Percentiles rank a stretch among this genome's conserved stretches.
Evolutionary conservation across 352 stramenopile species (phyloP).

Genomic region (Globisporangium heterothallicum): DNA sequence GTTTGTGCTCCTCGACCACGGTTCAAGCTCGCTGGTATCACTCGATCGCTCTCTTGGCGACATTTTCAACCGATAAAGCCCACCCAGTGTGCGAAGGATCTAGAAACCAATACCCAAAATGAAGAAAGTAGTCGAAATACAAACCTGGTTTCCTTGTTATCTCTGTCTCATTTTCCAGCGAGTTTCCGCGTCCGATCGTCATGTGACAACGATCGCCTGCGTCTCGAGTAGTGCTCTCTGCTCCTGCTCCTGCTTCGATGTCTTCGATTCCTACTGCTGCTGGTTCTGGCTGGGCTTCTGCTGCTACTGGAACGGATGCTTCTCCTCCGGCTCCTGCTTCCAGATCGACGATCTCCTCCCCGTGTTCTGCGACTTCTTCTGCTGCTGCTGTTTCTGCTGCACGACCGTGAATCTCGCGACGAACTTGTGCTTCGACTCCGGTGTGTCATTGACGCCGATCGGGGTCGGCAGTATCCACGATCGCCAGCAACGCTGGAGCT

Average conservation of each 20-base stretch:
- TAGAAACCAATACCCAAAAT: too few relatives aligned
- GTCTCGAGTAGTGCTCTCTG: background rate
- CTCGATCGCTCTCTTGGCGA: slow-evolving; percentile 14
- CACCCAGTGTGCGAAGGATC: too few relatives aligned
- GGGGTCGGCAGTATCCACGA: background rate
- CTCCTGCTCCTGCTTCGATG: slow-evolving; percentile 7
- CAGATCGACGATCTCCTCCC: background rate
- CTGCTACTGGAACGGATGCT: background rate
- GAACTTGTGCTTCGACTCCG: slow-evolving; percentile 15
- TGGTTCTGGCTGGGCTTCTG: slow-evolving; percentile 8
- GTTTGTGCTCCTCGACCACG: slow-evolving; percentile 20
- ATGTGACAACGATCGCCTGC: background rate
- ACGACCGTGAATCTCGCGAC: slow-evolving; percentile 1
- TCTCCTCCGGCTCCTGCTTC: background rate
- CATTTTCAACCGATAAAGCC: slow-evolving; percentile 14
- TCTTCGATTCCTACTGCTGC: background rate
- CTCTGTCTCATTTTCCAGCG: background rate
- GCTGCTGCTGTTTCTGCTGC: background rate
- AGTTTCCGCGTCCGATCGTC: background rate
- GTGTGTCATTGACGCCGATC: slow-evolving; percentile 8
- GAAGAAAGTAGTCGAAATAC: too few relatives aligned
- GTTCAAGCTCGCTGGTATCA: slow-evolving; percentile 22
- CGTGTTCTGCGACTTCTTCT: background rate
- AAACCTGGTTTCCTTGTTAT: background rate
- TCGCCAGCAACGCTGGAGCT: slow-evolving; percentile 2